Conservation (phyloP, 1,284 basidiomycete genomes). For the Marasmius fiardii region DNA sequence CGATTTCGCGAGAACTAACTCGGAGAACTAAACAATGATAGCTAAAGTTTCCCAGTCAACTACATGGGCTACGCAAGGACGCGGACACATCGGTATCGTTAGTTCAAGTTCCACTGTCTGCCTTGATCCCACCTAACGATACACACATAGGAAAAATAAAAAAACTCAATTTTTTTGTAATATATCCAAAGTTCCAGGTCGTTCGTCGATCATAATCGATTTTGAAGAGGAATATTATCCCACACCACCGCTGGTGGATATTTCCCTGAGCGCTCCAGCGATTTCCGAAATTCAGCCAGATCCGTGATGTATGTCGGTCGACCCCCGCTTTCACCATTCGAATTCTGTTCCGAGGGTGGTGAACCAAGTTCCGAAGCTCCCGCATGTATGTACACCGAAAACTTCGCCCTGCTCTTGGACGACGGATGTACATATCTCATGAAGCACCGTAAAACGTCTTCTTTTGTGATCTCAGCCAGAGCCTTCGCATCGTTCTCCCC, state of each 20-base stretch:
- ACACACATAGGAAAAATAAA: no score
- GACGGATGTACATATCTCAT: constrained; percentile 67
- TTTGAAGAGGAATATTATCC: neutral
- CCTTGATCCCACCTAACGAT: no score
- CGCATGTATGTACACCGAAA: constrained; percentile 80
- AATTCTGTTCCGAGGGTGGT: constrained; percentile 66
- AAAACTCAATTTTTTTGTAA: no score
- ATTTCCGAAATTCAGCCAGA: constrained; percentile 65
- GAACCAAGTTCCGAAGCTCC: constrained; percentile 57
- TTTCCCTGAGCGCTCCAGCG: constrained; percentile 1
- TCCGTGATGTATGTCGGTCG: constrained; percentile 65
- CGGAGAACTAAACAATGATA: no score
- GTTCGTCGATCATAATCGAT: no score
- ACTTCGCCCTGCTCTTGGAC: constrained; percentile 68
- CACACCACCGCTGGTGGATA: neutral
- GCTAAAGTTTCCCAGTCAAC: no score
- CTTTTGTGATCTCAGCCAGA: constrained; percentile 65
- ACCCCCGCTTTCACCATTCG: constrained; percentile 40
- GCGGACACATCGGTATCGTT: no score
- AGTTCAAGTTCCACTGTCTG: no score
- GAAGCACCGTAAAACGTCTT: constrained; percentile 80
- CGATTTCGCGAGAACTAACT: no score
- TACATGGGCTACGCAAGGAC: no score
- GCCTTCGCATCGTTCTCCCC: constrained; percentile 59
- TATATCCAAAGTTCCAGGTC: no score